Base-by-base conservation (phyloP, 2,329 filamentous ascomycete genomes). In the Colletotrichum destructivum region DNA sequence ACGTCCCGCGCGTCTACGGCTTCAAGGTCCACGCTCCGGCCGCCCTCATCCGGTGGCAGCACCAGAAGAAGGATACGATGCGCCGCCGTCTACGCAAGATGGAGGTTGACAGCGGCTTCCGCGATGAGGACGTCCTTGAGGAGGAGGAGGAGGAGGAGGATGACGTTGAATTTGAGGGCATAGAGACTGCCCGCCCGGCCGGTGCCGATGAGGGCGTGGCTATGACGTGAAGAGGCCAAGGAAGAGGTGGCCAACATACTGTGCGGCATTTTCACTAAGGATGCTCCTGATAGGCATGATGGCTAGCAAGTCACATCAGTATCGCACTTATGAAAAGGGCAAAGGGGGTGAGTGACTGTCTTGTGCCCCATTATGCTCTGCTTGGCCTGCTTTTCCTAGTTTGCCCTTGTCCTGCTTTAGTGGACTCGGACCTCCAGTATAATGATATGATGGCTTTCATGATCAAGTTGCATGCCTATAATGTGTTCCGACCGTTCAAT, bases 21-120 rank as follows among this genome's bases (percentile, higher is more conserved):
- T 99, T 99, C 88, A 94, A 94, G 79, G 95, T 99, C 7, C 96
- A 99, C 83, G 94, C 95, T 5, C 89, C 93, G 18, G 96, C 96
- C 0, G 92, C 96, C 3, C 86, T 99, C 76, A 91, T 95, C 75
- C 90, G 96, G 77, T 99, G 96, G 96, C 96, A 99, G 84, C 92
- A 94, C 79, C 88, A 87, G 55, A 90, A 93, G 80, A 88, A 95
- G 72, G 92, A 96, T 66, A 91, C 95, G 57, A 94, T 98, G 92
- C 92, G 94, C 77, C 88, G 90, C 65, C 88, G 95, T 52, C 86
- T 99, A 74, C 84, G 88, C 65, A 89, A 88, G 79, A 87, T 92
- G 76, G 90, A 91, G 73, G 88, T 98, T 16, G 93, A 97, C 72
- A 92, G 91, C 70, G 93, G 93, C 0, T 98, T 97, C 78, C 90